Percentiles rank a stretch among this genome's conserved stretches.
phyloP scores from a whole-genome alignment of 768 basidiomycete species.

The Tremella yokohamensis region DNA sequence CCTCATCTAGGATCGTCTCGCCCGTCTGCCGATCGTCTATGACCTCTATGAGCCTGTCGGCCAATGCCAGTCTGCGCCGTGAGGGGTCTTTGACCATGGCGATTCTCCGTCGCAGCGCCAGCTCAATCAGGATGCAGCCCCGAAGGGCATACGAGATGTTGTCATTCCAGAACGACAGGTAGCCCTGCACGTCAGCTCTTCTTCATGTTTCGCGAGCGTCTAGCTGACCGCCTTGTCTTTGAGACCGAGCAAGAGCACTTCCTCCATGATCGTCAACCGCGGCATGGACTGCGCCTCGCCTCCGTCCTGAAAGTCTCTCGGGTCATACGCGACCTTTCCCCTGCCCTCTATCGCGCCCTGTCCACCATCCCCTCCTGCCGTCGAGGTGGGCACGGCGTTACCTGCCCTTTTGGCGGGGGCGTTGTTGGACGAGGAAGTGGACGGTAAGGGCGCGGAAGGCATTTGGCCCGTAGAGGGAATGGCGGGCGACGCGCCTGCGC shows the following conservation, averaged over 20 bases:
- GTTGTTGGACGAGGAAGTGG: constrained; percentile 14
- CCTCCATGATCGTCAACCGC: constrained; percentile 90
- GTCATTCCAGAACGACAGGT: constrained; percentile 99
- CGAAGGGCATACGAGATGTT: constrained; percentile 98
- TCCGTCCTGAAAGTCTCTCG: constrained; percentile 66
- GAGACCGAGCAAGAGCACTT: constrained; percentile 84
- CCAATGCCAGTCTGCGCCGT: constrained; percentile 66
- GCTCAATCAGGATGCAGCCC: constrained; percentile 96
- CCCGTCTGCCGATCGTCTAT: constrained; percentile 89
- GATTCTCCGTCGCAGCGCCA: constrained; percentile 90
- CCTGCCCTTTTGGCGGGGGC: constrained; percentile 16
- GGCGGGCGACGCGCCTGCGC: constrained; percentile 34
- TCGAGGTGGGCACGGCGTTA: constrained; percentile 54
- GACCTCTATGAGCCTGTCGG: constrained; percentile 84
- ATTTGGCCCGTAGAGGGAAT: constrained; percentile 19
- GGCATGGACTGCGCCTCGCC: constrained; percentile 66
- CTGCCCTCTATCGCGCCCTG: constrained; percentile 72
- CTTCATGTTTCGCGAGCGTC: constrained; percentile 1
- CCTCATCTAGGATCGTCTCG: constrained; percentile 93
- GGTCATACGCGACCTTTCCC: constrained; percentile 87
- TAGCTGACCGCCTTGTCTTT: constrained; percentile 85
- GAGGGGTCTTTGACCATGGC: constrained; percentile 81
- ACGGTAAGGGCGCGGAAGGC: constrained; percentile 20
- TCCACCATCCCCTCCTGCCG: constrained; percentile 33
- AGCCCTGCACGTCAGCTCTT: constrained; percentile 59